Percentiles rank a stretch among this genome's conserved stretches.
These are phyloP conservation scores for Lentinula detonsa DNA, from an alignment of 768 basidiomycete genomes.

Conservation along the genomic window DNA sequence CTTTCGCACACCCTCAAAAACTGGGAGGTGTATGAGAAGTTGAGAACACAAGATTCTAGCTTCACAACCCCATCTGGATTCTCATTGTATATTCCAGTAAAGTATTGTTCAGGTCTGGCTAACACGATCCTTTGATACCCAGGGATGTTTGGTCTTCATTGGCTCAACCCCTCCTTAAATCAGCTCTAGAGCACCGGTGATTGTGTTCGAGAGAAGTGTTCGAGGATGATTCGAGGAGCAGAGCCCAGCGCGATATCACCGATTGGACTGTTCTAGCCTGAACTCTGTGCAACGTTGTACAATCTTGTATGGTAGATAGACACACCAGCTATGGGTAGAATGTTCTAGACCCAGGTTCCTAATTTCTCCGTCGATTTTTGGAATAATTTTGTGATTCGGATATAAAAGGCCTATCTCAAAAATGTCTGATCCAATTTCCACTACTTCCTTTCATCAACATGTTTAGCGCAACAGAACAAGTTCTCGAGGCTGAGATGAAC, in stretches of 20 bases:
- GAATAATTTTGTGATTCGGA: not conserved
- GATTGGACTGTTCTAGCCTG: not conserved
- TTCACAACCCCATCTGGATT: constrained; percentile 8
- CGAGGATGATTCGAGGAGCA: too few relatives aligned
- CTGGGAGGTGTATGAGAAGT: not conserved
- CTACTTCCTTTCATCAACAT: not conserved
- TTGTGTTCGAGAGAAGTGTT: not conserved
- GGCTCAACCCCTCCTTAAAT: not conserved
- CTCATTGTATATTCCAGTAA: not conserved
- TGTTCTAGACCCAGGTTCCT: constrained; percentile 3
- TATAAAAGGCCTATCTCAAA: not conserved
- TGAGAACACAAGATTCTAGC: constrained; percentile 6
- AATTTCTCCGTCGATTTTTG: not conserved
- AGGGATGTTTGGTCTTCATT: not conserved
- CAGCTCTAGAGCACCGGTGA: not conserved
- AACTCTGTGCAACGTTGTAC: not conserved
- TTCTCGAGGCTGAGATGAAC: constrained; percentile 38
- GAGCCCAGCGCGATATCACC: not conserved
- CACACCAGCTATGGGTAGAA: not conserved
- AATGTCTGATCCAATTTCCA: not conserved
- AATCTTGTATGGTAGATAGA: too few relatives aligned
- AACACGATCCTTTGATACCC: not conserved
- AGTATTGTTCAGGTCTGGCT: not conserved
- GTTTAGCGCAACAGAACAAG: constrained; percentile 10
- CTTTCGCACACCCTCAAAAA: constrained; percentile 4